Evolutionary conservation across 345 rosid genomes (phyloP), one percentile per base, ranked within the genome.

Genomic region (Laguncularia racemosa): DNA sequence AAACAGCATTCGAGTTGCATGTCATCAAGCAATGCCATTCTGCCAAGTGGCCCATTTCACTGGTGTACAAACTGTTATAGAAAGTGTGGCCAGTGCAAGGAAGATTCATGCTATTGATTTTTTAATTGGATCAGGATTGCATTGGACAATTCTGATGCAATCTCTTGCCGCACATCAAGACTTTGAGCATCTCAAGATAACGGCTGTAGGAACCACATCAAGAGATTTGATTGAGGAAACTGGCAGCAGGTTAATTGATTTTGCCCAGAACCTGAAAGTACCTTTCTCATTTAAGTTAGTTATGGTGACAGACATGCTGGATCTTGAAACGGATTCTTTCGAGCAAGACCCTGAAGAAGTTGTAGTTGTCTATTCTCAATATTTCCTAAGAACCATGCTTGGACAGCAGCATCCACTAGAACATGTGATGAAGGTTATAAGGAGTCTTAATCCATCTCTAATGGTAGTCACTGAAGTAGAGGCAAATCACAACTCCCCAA

Each of bases 131-230:
- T 52, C 14, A 14, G 84, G 89, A 11, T 28, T 50, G 49, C 84
- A 78, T 7, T 80, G 84, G 76, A 65, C 73, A 3, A 17, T 68
- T 18, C 62, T 83, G 57, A 73, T 80, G 79, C 82, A 80, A 64
- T 80, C 89, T 59, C 77, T 81, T 14, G 67, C 67, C 9, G 55
- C 73, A 18, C 63, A 67, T 45, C 48, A 48, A 2, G 69, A 65
- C n/a, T 12, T 76, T 48, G 79, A 78, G 68, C 82, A 68, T 47
- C 70, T 81, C 51, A 84, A 64, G 67, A 67, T 78, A 16, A 73
- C 83, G 8, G 78, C 84, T 2, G 48, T 79, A 1, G 78, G 75
- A 48, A 71, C 69, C 11, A 46, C 33, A 9, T 55, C 51, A 11
- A 59, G 58, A 23, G 26, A 69, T 12, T 3, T 55, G 47, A 48